Conservation (phyloP, 768 basidiomycete genomes). For the Trametes sanguinea region DNA sequence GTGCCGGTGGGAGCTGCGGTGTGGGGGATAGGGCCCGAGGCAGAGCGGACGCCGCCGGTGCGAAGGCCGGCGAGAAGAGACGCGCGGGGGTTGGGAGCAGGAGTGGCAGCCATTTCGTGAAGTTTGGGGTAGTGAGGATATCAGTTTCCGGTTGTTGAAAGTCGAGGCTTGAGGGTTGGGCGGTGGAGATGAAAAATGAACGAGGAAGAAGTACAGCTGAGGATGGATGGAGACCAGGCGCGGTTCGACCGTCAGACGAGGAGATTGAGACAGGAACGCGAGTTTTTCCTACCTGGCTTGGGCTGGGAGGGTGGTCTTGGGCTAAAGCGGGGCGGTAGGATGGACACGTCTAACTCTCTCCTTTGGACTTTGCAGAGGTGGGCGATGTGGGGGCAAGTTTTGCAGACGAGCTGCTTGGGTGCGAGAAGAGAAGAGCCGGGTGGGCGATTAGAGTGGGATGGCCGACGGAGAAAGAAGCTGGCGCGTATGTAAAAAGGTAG, state of each 20-base stretch:
- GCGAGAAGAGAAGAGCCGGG: slow-evolving; percentile 28
- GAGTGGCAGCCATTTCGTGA: slow-evolving; percentile 45
- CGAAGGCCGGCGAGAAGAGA: slow-evolving; percentile 87
- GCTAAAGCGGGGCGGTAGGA: slow-evolving; percentile 10
- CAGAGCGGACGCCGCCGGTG: slow-evolving; percentile 87
- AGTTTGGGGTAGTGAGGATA: slow-evolving; percentile 22
- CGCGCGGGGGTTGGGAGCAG: slow-evolving; percentile 59
- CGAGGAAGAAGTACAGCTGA: slow-evolving; percentile 37
- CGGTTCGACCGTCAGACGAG: slow-evolving; percentile 1
- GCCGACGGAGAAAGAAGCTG: slow-evolving; percentile 25
- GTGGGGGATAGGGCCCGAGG: slow-evolving; percentile 60
- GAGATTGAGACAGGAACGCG: not conserved
- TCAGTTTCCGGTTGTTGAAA: slow-evolving; percentile 21
- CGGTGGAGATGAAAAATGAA: slow-evolving; percentile 27
- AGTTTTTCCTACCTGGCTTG: slow-evolving; percentile 17
- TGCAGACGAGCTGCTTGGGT: slow-evolving; percentile 18
- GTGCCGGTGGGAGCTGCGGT: slow-evolving; percentile 64
- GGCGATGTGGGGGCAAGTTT: slow-evolving; percentile 21
- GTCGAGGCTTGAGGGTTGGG: slow-evolving; percentile 10
- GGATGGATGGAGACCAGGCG: slow-evolving; percentile 6
- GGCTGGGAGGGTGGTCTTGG: slow-evolving; percentile 8
- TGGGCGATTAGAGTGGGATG: slow-evolving; percentile 33
- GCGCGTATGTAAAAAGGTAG: slow-evolving; percentile 34
- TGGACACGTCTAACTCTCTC: slow-evolving; percentile 32
- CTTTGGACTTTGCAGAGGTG: slow-evolving; percentile 20